Percentiles rank a stretch among this genome's conserved stretches.
Evolutionary conservation across 2,329 filamentous ascomycete species (phyloP).

Genomic region (Sclerotinia subarctica): DNA sequence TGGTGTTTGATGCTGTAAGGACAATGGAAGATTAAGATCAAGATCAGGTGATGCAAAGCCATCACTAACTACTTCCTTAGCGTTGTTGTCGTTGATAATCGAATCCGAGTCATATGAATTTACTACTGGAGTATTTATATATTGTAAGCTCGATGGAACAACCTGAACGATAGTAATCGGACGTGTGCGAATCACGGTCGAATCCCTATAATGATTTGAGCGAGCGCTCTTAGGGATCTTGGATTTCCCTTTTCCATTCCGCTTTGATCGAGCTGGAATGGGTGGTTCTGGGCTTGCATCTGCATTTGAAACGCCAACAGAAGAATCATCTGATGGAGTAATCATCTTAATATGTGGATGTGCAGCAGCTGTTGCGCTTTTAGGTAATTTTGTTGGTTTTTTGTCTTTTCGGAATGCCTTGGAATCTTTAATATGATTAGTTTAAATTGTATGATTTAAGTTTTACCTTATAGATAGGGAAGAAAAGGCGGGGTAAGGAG

Average conservation of each 20-base stretch:
- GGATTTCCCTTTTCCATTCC: background rate
- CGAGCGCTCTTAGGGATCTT: background rate
- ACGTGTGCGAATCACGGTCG: background rate
- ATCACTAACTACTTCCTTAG: background rate
- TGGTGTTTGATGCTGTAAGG: background rate
- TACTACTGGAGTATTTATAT: too few relatives aligned
- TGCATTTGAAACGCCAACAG: background rate
- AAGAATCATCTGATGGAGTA: too few relatives aligned
- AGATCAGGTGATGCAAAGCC: too few relatives aligned
- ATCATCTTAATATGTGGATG: background rate
- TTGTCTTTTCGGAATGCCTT: background rate
- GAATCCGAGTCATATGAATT: background rate
- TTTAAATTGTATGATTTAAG: background rate
- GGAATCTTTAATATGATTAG: too few relatives aligned
- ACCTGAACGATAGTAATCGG: background rate
- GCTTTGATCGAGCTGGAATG: background rate
- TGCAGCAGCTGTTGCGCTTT: background rate
- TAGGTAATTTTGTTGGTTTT: background rate
- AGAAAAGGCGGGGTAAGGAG: accelerated
- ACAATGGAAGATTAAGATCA: background rate
- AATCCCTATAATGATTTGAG: background rate
- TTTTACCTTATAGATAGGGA: too few relatives aligned
- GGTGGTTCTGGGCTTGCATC: background rate
- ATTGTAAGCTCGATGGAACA: accelerated
- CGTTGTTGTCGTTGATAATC: background rate